Evolutionary conservation across 75 land plant genomes (phyloP), one percentile per base, ranked within the genome.

Genomic region (Picea glauca): DNA sequence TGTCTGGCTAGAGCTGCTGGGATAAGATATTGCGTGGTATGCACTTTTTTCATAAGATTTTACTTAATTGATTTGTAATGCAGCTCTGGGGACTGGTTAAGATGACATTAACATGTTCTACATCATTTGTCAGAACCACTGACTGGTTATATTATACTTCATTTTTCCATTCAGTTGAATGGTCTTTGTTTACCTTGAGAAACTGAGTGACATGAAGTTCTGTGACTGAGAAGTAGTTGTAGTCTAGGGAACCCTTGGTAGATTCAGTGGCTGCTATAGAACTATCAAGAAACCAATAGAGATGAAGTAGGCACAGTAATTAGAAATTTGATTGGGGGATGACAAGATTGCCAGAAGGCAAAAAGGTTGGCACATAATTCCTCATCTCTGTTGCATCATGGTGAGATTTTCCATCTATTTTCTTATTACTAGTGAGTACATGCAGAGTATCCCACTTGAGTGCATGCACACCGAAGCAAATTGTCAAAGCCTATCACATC

Each of bases 1-100:
- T 96, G 99, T 78, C 70, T 97, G 83, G 99, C 99, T 76, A 86
- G 98, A 70, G 95, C 93, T 70, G 87, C 98, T 68, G 99, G 96
- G 31, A 88, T 90, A 70, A 92, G 89, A 81, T 97, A 97, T 58
- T 97, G 99, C 83, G 92, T 97, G 83, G 94, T 92, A 84, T 62
- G 81, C 59, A 64, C 4, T n/a, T n/a, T 30, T 72, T 38, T 62
- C 13, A 58, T 31, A 8, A 50, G 56, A 50, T 50, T 50, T 50
- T 50, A 50, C 12, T 50, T 50, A 50, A 50, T 9, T 50, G 56
- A 50, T 9, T 8, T 50, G 56, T 50, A 9, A 9, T 9, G 56
- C 56, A 50, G 12, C 56, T 9, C 2, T 1, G 56, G 11, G 56
- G 56, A 9, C 9, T 50, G 56, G 56, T 50, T 50, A 50, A 50